Base-by-base conservation (phyloP, 192 early-diverging fungal genomes). In the Piromyces finnis region DNA sequence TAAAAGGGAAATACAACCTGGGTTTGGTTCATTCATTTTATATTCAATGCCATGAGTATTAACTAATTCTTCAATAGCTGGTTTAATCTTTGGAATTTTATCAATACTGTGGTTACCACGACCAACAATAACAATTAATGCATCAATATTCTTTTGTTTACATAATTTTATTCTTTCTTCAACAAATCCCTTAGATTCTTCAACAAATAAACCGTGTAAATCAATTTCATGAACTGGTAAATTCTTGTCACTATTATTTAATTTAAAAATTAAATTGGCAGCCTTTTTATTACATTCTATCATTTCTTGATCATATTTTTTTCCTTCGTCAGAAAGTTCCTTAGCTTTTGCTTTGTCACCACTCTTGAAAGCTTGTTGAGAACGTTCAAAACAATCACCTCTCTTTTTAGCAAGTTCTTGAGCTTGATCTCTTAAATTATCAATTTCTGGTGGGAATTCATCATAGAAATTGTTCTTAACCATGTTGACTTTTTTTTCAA, bases 131-230 rank as follows among this genome's bases (percentile, higher is more conserved):
- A 94, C 89, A 3, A 81, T 82, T 78, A 92, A 81, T 35, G 85
- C 36, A 36, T 84, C 81, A 30, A 84, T 81, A 2, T 84, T 82
- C 29, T 87, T 84, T 68, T 79, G 80, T 80, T 88, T 78, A 82
- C 92, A 94, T 30, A 81, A 77, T 17, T 79, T 51, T 22, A 93
- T 85, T 28, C 87, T 85, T 30, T 84, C 82, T 29, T 88, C 85
- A 2, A 89, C 83, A 15, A 85, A 82, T 12, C 82, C 85, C 7
- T 88, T 78, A 0, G 93, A 92, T 81, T 93, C 93, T 80, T 83
- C 80, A 30, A 94, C 93, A 81, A 86, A 90, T 17, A 92, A 81
- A 11, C 92, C 93, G 77, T 94, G 93, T 29, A 94, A 79, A 83
- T 94, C 93, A 78, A 94, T 81, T 79, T 93, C 87, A 37, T 86